These are phyloP conservation scores for Ganoderma sp. DNA, from an alignment of 1,284 basidiomycete species.

Conservation along the genomic window DNA sequence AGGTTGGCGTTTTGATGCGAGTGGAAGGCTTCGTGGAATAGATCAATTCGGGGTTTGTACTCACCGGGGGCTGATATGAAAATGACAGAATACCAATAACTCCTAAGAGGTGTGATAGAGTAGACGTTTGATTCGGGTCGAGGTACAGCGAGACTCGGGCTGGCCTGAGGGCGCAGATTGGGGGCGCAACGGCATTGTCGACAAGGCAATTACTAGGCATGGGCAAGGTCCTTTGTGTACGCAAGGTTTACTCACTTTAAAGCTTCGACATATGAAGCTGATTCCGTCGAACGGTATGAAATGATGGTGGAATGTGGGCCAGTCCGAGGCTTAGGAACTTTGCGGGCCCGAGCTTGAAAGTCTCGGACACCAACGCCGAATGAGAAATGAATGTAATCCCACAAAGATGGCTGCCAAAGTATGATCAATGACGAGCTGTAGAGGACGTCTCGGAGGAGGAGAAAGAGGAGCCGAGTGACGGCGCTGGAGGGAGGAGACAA, in stretches of 20 bases:
- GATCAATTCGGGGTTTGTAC: slow-evolving; percentile 6
- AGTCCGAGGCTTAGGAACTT: neutral
- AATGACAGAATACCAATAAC: neutral
- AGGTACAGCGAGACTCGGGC: slow-evolving; percentile 3
- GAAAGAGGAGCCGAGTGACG: neutral
- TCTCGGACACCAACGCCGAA: neutral
- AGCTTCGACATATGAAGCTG: neutral
- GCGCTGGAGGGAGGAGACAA: slow-evolving; percentile 7
- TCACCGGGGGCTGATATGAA: slow-evolving; percentile 10
- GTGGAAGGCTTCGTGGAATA: slow-evolving; percentile 3
- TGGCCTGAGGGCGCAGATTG: neutral
- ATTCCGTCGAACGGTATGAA: neutral
- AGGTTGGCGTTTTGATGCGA: slow-evolving; percentile 5
- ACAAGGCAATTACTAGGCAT: neutral
- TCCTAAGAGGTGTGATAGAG: neutral
- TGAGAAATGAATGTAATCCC: neutral
- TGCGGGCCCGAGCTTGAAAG: neutral
- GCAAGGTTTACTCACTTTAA: neutral
- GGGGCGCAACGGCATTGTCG: neutral
- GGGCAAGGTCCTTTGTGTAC: neutral
- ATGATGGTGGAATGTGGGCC: neutral
- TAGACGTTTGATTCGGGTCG: neutral
- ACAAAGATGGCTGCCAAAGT: neutral
- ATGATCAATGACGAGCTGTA: neutral
- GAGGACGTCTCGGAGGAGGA: neutral